Evolutionary conservation across 768 basidiomycete species (phyloP).

Genomic region (Phaffia australis): DNA sequence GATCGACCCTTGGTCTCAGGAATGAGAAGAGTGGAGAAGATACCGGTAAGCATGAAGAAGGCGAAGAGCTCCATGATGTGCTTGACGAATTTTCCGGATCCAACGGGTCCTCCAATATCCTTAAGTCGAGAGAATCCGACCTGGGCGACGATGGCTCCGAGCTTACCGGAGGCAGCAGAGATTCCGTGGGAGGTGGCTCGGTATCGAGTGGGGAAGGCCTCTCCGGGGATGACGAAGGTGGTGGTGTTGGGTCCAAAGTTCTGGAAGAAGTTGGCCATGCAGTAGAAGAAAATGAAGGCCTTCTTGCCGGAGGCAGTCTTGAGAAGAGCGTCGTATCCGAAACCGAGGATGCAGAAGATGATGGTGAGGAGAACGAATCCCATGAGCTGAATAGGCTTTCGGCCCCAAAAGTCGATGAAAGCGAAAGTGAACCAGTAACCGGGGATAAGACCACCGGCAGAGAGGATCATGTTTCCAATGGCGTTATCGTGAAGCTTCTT

Average conservation of each 20-base stretch:
- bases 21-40: conserved; percentile 61
- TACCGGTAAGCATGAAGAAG: conserved; percentile 47
- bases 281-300: conserved; percentile 37
- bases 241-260: conserved; percentile 35
- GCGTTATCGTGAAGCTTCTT: conserved; percentile 35
- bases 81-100: conserved; percentile 37
- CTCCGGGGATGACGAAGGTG: conserved; percentile 39
- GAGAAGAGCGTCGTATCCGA: conserved; percentile 38
- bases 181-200: conserved; percentile 39
- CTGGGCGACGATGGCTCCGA: conserved; percentile 40
- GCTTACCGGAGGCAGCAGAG: conserved; percentile 39
- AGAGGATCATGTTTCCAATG: conserved; percentile 38
- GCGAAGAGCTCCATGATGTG: conserved; percentile 61
- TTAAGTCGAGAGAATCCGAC: conserved; percentile 42
- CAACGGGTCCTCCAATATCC: conserved; percentile 57
- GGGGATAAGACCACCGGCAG: conserved; percentile 39
- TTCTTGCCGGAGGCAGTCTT: conserved; percentile 32
- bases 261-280: conserved; percentile 40
- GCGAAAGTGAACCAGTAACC: conserved; percentile 38
- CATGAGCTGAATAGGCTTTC: conserved; percentile 57
- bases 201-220: conserved; percentile 40
- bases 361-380: conserved; percentile 33
- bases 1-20: conserved; percentile 60
- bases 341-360: conserved; percentile 36
- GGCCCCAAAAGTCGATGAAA: conserved; percentile 52